A percentile compares a stretch with the other conserved stretches of the same genome.
phyloP scores from a whole-genome alignment of 2,329 filamentous ascomycete genomes.

The Curvularia verruculosa region DNA sequence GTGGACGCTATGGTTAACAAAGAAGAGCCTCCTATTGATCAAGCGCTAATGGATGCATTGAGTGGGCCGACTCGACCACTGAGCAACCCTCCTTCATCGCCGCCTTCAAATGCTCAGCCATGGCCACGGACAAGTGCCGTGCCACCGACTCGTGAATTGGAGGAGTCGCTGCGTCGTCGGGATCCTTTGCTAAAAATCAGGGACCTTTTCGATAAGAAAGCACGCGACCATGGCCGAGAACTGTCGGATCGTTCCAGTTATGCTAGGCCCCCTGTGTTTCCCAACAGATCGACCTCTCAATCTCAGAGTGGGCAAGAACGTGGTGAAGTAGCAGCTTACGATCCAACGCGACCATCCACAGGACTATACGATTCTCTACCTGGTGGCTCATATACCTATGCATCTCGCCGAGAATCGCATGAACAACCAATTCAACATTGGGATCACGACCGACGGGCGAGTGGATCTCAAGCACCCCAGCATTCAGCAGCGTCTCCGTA shows the following conservation, averaged over 20 bases:
- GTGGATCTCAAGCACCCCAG: conserved; percentile 36
- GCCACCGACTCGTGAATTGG: conserved; percentile 26
- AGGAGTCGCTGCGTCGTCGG: conserved; percentile 33
- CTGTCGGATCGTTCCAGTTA: conserved; percentile 27
- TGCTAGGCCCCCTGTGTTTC: conserved; percentile 7
- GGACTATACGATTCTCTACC: conserved; percentile 32
- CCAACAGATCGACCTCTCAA: background rate
- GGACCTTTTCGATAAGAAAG: conserved; percentile 36
- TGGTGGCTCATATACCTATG: conserved; percentile 22
- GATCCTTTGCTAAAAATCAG: conserved; percentile 37
- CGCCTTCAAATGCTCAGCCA: conserved; percentile 20
- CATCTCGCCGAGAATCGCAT: conserved; percentile 33
- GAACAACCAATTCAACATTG: conserved; percentile 33
- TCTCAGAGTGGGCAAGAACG: conserved; percentile 23
- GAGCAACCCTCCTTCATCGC: conserved; percentile 31
- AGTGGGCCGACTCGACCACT: conserved; percentile 19
- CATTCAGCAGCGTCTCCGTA: conserved; percentile 32
- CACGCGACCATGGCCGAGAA: conserved; percentile 27
- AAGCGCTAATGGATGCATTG: conserved; percentile 29
- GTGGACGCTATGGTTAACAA: conserved; percentile 29
- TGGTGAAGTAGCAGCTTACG: conserved; percentile 27
- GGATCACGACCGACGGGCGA: conserved; percentile 38
- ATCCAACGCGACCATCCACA: conserved; percentile 33
- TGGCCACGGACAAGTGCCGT: conserved; percentile 23
- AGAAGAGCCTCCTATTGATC: conserved; percentile 32